phyloP scores from a whole-genome alignment of 2,329 filamentous ascomycete species.

The Penicillium decumbens region DNA sequence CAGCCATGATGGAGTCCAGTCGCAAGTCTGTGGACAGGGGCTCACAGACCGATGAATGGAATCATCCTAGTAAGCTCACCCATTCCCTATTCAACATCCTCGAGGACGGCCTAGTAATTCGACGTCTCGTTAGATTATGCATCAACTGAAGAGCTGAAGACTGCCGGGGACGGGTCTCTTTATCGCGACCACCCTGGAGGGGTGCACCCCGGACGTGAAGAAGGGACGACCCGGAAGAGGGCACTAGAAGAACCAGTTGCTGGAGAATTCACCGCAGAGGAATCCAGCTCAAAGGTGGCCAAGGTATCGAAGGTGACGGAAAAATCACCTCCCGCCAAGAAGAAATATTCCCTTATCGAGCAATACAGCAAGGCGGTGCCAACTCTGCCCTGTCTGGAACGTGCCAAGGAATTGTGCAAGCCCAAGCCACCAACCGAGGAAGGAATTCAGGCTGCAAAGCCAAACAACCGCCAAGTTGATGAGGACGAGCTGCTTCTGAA shows the following conservation, averaged over 20 bases:
- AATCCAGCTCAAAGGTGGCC: constrained; percentile 20
- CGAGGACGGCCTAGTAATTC: background rate
- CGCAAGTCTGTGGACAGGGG: background rate
- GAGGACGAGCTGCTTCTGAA: constrained; percentile 42
- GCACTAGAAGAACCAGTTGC: constrained; percentile 21
- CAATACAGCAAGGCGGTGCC: constrained; percentile 33
- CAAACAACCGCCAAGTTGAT: constrained; percentile 29
- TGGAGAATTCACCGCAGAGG: constrained; percentile 9
- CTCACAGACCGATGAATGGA: background rate
- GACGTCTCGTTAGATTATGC: background rate
- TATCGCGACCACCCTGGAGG: background rate
- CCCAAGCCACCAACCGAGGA: constrained; percentile 21
- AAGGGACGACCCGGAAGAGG: constrained; percentile 23
- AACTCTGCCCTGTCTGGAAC: constrained; percentile 29
- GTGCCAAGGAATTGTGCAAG: constrained; percentile 24
- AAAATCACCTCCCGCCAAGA: constrained; percentile 16
- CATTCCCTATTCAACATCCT: background rate
- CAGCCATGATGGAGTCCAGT: background rate
- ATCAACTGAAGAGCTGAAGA: constrained; percentile 7
- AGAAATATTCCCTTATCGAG: constrained; percentile 26
- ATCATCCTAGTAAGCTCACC: background rate
- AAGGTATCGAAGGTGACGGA: constrained; percentile 23
- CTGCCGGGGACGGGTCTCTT: constrained; percentile 8
- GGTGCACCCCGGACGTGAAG: background rate
- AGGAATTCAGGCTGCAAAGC: constrained; percentile 20